Base-by-base conservation (phyloP, 768 basidiomycete species). In the Mycena vitilis region DNA sequence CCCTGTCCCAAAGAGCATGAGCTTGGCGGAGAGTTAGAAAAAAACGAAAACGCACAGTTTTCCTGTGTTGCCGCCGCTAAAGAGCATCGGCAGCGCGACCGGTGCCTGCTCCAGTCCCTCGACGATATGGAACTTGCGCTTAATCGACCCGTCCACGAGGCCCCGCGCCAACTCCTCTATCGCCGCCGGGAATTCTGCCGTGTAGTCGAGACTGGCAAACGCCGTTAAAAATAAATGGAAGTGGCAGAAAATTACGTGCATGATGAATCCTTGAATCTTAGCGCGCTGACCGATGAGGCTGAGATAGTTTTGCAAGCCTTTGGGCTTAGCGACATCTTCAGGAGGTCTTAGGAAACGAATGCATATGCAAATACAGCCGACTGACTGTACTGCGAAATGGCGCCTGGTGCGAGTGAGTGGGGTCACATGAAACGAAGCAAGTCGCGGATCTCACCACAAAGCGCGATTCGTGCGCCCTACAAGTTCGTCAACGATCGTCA, bases 341-440 rank as follows among this genome's bases (percentile, higher is more conserved):
- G 37, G 7, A 48, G 23, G 47, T n/a, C 38, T 53, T 49, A 58
- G 52, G 57, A 30, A 30, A 36, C 10, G 36, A n/a, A 49, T 22
- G 25, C 42, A 22, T 2, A 38, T 8, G 0, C 57, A 61, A 6
- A 30, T 11, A 52, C 34, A 1, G 6, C 23, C 13, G 12, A 78
- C 89, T 62, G 69, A 92, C 91, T 94, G 75, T 95, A 96, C 34
- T 87, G 86, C 49, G 95, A 93, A 71, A 98, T 96, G 38, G 93
- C 94, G 63, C 93, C 91, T 93, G 71, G 52, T 15, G 22, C 49
- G 5, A 13, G 30, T 16, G 52, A 60, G 45, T 54, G 44, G 48
- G 40, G 56, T 44, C n/a, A 25, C 52, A 54, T 1, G 42, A 18
- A 25, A 23, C n/a, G 54, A 11, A 36, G 44, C 58, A 12, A 36